Conservation (phyloP, 805 yeast genomes). For the Spathaspora hagerdaliae region DNA sequence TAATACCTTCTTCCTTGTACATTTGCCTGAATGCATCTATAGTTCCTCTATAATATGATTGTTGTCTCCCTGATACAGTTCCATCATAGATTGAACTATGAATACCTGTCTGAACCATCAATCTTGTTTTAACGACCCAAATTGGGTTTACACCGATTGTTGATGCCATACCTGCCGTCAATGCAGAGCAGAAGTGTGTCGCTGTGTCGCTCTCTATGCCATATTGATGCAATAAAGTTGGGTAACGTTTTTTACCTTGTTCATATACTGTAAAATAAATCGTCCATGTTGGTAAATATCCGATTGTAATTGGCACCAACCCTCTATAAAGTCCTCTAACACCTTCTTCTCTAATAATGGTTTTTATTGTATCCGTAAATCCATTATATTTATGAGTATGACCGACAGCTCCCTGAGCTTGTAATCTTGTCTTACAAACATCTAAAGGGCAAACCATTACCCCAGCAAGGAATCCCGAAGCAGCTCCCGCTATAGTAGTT, state of each 20-base stretch:
- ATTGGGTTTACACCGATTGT: constrained; percentile 88
- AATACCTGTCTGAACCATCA: constrained; percentile 76
- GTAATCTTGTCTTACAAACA: constrained; percentile 90
- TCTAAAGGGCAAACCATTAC: constrained; percentile 91
- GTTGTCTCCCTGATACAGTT: constrained; percentile 7
- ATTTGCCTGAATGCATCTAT: constrained; percentile 79
- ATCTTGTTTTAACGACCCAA: constrained; percentile 95
- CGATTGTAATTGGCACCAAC: constrained; percentile 83
- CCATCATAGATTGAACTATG: constrained; percentile 32
- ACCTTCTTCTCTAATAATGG: constrained; percentile 77
- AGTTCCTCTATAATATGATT: constrained; percentile 65
- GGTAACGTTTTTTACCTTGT: constrained; percentile 57
- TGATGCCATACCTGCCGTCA: constrained; percentile 84
- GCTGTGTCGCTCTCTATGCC: constrained; percentile 21
- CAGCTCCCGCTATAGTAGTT: constrained; percentile 83
- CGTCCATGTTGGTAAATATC: constrained; percentile 97
- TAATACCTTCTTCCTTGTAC: constrained; percentile 73
- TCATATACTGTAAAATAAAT: constrained; percentile 91
- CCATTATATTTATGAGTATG: constrained; percentile 48
- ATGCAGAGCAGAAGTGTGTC: constrained; percentile 57
- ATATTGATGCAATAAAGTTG: constrained; percentile 31
- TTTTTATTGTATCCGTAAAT: constrained; percentile 55
- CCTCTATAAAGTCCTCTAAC: constrained; percentile 83
- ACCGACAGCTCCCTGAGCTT: constrained; percentile 68
- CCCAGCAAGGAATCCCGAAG: constrained; percentile 91